Evolutionary conservation across 2,329 filamentous ascomycete species (phyloP), one percentile per base, ranked within the genome.

Genomic region (Seiridium cupressi): DNA sequence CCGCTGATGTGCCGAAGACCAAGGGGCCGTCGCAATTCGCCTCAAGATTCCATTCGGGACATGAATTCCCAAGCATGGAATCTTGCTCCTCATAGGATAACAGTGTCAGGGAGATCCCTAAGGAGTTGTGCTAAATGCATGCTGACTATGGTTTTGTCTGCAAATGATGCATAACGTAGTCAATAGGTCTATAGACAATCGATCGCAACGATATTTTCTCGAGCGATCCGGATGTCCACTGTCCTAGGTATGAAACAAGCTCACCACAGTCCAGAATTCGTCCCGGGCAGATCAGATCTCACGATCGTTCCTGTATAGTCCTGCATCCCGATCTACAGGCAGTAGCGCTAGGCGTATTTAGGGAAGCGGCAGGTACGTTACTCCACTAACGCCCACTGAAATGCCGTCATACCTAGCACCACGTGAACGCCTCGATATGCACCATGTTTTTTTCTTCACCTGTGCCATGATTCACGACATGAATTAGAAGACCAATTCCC

Each of bases 381-480:
- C 49, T 32, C 49, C 32, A 36, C 18, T 34, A 11, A 18, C 31
- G 34, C 11, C 48, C 48, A 51, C 32, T 51, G 49, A 55, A 26
- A 26, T 55, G 51, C 51, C 51, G 51, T 55, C 51, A 55, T 55
- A 55, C 18, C 18, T 26, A 26, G 40, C 36, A 38, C 51, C 51
- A 42, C 51, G 51, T 55, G 51, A 55, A 18, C 51, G 26, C 9
- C 10, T 31, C 26, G 4, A 34, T 34, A 44, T 55, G 51, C 51
- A 55, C 51, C 51, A 11, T 42, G 36, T 55, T 55, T 55, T 55
- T 13, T 5, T 26, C 35, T 51, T 32, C n/a, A 13, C 34, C 32
- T 36, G 32, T 51, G 31, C 49, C 49, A 51, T 51, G 34, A 18
- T 51, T 51, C n/a, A 34, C 18, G 49, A 3, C 49, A 51, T 42